Evolutionary conservation across 495 filamentous ascomycete species (phyloP), one percentile per base, ranked within the genome.

Genomic region (Platismatia glauca): DNA sequence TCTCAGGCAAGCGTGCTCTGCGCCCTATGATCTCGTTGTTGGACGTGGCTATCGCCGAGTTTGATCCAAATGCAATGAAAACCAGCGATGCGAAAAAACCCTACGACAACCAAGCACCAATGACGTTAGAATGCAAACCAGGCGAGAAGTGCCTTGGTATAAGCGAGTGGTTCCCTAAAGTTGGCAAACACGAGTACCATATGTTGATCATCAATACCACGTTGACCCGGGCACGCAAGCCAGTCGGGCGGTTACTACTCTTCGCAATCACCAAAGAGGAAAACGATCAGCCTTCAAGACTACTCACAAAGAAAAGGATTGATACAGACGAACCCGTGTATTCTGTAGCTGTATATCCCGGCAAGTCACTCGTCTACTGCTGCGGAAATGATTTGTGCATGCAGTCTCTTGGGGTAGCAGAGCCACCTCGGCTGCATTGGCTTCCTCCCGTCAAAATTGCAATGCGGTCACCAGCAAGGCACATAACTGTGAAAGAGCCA

Each of bases 61-160:
- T 16, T 44, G 60, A 34, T n/a, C 52, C 52, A 7, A 52, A 62
- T 34, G 50, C 38, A 34, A 39, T 63, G 55, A 22, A 58, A 4
- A n/a, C 52, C 7, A 55, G 58, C 5, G 15, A 44, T 20, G 43
- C 29, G 11, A 1, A 27, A 29, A 27, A 46, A n/a, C 38, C 27
- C 20, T 22, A 34, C 4, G 24, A 34, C n/a, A 44, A 43, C 22
- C 33, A 38, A 18, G 38, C 16, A 11, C 0, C 46, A 2, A 37
- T 37, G 38, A 41, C 22, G 24, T 31, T 38, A 18, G 60, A 62
- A 55, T 43, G 71, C 69, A 16, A 71, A 35, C 69, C 72, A n/a
- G 78, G 78, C 9, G 80, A 82, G 64, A 75, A 70, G 18, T 74
- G 81, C 56, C 76, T 75, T 35, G 80, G 77, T 58, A 77, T 81